These are phyloP conservation scores for Podila minutissima DNA, from an alignment of 192 early-diverging fungal species.

Conservation along the genomic window DNA sequence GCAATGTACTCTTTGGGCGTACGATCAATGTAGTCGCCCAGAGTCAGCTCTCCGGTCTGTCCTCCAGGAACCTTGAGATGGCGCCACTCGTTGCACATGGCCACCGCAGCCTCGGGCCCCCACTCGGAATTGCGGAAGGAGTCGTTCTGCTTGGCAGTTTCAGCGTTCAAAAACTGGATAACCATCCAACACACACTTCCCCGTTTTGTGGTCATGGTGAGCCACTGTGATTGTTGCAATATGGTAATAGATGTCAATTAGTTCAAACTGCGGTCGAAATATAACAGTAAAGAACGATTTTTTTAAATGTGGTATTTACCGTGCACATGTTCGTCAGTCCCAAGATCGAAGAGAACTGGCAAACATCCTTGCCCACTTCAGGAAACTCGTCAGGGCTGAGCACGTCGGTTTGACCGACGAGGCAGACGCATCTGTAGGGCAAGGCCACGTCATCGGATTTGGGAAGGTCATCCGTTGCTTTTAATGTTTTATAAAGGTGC, in stretches of 20 bases:
- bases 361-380: not conserved
- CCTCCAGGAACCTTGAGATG: not conserved
- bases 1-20: conserved; percentile 8
- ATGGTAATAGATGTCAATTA: not conserved
- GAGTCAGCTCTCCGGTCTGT: not conserved
- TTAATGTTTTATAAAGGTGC: not conserved
- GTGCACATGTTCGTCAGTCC: not conserved
- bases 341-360: not conserved
- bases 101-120: not conserved
- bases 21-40: not conserved
- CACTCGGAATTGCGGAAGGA: not conserved
- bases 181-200: not conserved
- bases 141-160: not conserved
- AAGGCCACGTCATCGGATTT: not conserved
- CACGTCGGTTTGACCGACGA: not conserved
- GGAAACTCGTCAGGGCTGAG: conserved; percentile 2
- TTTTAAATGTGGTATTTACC: not conserved
- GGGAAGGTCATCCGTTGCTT: not conserved
- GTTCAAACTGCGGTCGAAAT: too few species aligned
- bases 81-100: not conserved
- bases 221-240: not conserved
- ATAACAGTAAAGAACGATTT: too few species aligned
- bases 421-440: not conserved
- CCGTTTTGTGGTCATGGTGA: not conserved
- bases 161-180: not conserved